Base-by-base conservation (phyloP, 2,329 filamentous ascomycete species). In the Proliferodiscus dingleyae region DNA sequence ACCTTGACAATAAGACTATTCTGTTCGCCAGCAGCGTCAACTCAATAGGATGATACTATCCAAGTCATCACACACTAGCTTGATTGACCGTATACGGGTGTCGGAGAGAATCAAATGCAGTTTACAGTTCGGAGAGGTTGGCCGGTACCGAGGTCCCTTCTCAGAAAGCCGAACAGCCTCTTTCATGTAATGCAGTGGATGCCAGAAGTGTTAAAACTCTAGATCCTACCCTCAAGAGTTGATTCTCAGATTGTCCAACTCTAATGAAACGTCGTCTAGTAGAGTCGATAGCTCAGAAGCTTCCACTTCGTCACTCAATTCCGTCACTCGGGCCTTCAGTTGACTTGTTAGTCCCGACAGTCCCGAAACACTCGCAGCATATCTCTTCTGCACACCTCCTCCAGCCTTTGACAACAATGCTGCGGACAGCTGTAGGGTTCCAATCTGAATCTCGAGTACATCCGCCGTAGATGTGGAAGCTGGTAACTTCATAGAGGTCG, bases 341-440 rank as follows among this genome's bases (percentile, higher is more conserved):
- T 70, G 70, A 23, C 54, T 57, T 3, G 70, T 71, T 41, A 80
- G 66, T 3, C 75, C 74, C 7, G 66, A 53, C 10, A 83, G 64
- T 5, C 76, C 75, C 37, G 62, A 59, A 13, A 70, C 69, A n/a
- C 75, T 77, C 49, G 77, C 71, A 2, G 63, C 58, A 51, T 78
- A 79, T 15, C 78, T 68, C 53, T 64, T 71, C 45, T 67, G 65
- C 65, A 77, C 66, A 0, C 73, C 74, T 1, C 60, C 52, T 11
- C 57, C 50, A n/a, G 75, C 69, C 22, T 69, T 68, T 1, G 58
- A 65, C 22, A 83, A 60, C n/a, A 83, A 57, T 2, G 71, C 67
- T 10, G 74, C 70, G 18, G 73, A 75, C 1, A 84, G 69, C 60
- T 81, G 78, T 41, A 83, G 59, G 22, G 71, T 69, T 2, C 75